These are phyloP conservation scores for Aspergillus bombycis DNA, from an alignment of 2,329 filamentous ascomycete genomes.

Conservation along the genomic window DNA sequence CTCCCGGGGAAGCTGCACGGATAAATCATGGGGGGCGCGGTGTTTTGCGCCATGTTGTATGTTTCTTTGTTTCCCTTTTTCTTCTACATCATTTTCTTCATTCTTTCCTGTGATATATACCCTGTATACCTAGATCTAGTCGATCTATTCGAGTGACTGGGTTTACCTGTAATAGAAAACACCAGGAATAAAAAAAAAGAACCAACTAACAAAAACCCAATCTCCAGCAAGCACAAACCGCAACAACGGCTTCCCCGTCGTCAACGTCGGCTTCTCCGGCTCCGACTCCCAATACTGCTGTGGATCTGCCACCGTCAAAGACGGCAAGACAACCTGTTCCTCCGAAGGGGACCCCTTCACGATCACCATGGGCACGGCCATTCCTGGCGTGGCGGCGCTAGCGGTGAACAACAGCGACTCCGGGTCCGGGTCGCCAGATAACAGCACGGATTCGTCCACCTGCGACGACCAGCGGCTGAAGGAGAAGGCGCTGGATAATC, in stretches of 20 bases:
- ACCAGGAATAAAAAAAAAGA: no score
- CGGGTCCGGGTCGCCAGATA: neutral
- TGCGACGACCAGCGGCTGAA: no score
- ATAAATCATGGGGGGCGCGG: conserved; percentile 16
- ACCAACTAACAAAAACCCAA: neutral
- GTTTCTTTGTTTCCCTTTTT: neutral
- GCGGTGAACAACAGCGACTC: neutral
- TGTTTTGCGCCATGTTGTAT: conserved; percentile 22
- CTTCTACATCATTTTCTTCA: neutral
- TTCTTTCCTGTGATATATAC: neutral
- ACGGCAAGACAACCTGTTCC: neutral
- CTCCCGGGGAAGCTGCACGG: conserved; percentile 21
- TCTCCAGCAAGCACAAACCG: neutral
- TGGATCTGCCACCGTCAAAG: conserved; percentile 11
- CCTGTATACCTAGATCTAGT: neutral
- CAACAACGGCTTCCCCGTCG: conserved; percentile 3
- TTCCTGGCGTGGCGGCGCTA: conserved; percentile 18
- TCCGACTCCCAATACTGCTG: conserved; percentile 21
- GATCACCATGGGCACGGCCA: conserved; percentile 15
- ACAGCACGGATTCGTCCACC: no score
- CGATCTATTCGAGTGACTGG: no score
- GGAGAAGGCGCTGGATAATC: neutral
- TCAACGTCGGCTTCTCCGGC: conserved; percentile 16
- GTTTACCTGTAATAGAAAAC: no score
- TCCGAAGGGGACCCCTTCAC: conserved; percentile 9